Evolutionary conservation across 257 asterid species (phyloP).

Genomic region (Lantana camara): DNA sequence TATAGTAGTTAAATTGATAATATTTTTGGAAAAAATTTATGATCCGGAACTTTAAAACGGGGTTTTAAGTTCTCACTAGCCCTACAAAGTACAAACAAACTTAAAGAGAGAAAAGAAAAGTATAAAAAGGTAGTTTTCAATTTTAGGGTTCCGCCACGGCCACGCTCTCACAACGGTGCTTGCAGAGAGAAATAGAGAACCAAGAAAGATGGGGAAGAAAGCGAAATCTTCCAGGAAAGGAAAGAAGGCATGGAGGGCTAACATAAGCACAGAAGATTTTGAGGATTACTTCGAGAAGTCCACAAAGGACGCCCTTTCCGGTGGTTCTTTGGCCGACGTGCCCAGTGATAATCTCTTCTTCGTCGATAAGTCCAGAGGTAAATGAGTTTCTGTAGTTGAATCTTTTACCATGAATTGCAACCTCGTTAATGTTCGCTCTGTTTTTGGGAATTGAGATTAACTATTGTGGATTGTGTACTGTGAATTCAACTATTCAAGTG

Average conservation of each 20-base stretch:
- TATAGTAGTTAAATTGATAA: too few species aligned
- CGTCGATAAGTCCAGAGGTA: slow-evolving; percentile 91
- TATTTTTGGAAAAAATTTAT: too few species aligned
- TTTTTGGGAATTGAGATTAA: slow-evolving; percentile 3
- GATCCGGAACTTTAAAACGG: too few species aligned
- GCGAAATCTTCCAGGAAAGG: slow-evolving; percentile 88
- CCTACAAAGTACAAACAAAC: neutral
- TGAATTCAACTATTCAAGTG: neutral
- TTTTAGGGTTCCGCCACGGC: too few species aligned
- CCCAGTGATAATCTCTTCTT: slow-evolving; percentile 74
- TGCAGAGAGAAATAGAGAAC: slow-evolving; percentile 12
- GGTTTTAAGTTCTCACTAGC: too few species aligned
- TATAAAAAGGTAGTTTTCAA: too few species aligned
- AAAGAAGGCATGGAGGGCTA: slow-evolving; percentile 97
- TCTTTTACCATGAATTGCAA: neutral
- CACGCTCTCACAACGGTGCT: too few species aligned
- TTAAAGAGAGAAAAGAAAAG: neutral
- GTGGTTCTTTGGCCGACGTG: slow-evolving; percentile 74
- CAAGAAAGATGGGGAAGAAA: slow-evolving; percentile 72
- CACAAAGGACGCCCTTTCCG: slow-evolving; percentile 93
- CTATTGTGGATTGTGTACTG: neutral
- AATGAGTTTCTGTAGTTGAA: neutral
- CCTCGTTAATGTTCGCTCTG: neutral
- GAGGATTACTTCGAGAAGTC: slow-evolving; percentile 85
- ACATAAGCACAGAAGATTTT: slow-evolving; percentile 83